Evolutionary conservation across 495 filamentous ascomycete species (phyloP), one percentile per base, ranked within the genome.

Genomic region (Thermothielavioides terrestris): DNA sequence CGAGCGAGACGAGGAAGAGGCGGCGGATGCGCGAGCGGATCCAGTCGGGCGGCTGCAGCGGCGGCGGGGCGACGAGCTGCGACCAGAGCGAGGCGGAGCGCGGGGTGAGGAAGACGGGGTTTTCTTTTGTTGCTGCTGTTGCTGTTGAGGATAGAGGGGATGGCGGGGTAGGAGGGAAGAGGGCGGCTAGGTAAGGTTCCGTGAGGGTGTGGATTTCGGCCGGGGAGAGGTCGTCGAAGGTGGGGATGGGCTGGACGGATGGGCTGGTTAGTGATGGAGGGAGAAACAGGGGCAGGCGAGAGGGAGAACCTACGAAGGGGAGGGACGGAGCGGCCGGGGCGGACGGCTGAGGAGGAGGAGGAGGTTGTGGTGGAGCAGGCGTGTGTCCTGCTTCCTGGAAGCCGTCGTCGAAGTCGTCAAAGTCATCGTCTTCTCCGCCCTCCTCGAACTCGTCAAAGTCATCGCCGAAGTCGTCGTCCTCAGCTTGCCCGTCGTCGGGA

Each of bases 371-470:
- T 58, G 73, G 68, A 48, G 69, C 60, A 48, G 63, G 53, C 56
- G 74, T 73, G 51, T 69, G 65, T 54, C 74, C 75, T 42, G 77
- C 70, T 59, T 85, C 74, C 68, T 88, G 79, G 69, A 89, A 89
- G 39, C 79, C 88, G 59, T 91, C 87, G 32, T 63, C 60, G 38
- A 62, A 62, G 65, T 94, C 89, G 42, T 81, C 88, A 75, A 91
- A 91, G 66, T 92, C 89, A 53, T 75, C 79, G 54, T 80, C 78
- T 46, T 82, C 81, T 45, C 76, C 78, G 34, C 83, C 86, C 63
- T 88, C 89, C 62, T 90, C 89, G 63, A 97, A 96, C 58, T 96
- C 90, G 67, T 96, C 92, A 78, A 97, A 95, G 51, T 94, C 90
- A 61, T 92, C 90, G 50, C 85, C 86, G 69, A 84, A 84, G 17